These are phyloP conservation scores for Candida ovalis DNA, from an alignment of 805 yeast species.

Conservation along the genomic window DNA sequence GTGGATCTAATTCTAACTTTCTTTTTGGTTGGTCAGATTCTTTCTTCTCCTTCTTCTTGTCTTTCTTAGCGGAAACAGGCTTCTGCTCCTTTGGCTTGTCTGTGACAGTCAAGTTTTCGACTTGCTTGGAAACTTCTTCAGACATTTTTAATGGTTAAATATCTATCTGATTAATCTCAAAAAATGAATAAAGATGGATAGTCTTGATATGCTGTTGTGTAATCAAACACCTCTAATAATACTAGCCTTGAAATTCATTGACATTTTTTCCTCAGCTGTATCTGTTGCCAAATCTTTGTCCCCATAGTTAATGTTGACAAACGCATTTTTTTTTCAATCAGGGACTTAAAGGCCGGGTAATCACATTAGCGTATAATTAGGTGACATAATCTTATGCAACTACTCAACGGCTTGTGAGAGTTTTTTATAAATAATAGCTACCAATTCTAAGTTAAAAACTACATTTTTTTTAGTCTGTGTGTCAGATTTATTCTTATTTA, in stretches of 20 bases:
- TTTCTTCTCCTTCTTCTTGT: slow-evolving; percentile 33
- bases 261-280: not conserved
- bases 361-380: not conserved
- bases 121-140: slow-evolving; percentile 47
- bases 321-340: not conserved
- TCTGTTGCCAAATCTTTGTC: not conserved
- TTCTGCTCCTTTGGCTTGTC: slow-evolving; percentile 15
- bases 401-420: not conserved
- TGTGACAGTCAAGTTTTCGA: slow-evolving; percentile 29
- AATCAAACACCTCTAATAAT: too few relatives aligned
- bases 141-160: slow-evolving; percentile 18
- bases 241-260: too few relatives aligned
- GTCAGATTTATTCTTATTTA: too few relatives aligned
- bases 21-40: slow-evolving; percentile 38
- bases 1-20: slow-evolving; percentile 58
- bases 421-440: too few relatives aligned
- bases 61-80: slow-evolving; percentile 15
- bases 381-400: too few relatives aligned
- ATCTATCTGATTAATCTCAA: not conserved
- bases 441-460: too few relatives aligned
- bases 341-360: not conserved
- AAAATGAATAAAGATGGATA: too few relatives aligned
- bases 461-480: too few relatives aligned
- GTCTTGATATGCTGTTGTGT: too few relatives aligned
- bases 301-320: not conserved